A percentile compares a stretch with the other conserved stretches of the same genome.
Conservation (phyloP, 805 yeast genomes). For the Starmerella powellii region DNA sequence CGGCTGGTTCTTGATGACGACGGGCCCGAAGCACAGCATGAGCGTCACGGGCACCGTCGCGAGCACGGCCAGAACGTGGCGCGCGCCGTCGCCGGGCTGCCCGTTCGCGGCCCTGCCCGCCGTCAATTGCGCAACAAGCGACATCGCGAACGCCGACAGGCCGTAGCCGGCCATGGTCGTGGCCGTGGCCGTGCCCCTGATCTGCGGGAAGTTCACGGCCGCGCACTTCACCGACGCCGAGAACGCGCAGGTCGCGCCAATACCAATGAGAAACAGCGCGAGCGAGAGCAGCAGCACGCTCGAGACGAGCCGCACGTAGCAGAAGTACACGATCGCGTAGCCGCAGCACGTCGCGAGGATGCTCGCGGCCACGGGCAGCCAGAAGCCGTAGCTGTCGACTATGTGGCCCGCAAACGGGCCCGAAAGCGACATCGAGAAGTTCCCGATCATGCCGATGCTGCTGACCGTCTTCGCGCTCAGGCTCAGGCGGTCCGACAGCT, state of each 20-base stretch:
- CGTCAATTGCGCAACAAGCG: slow-evolving; percentile 41
- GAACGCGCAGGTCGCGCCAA: slow-evolving; percentile 56
- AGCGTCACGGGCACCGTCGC: slow-evolving; percentile 40
- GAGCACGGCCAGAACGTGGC: slow-evolving; percentile 38
- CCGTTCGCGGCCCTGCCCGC: slow-evolving; percentile 26
- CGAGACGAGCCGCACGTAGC: slow-evolving; percentile 33
- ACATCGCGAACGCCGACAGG: slow-evolving; percentile 55
- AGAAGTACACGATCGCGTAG: slow-evolving; percentile 43
- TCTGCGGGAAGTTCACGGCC: slow-evolving; percentile 53
- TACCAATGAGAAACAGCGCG: slow-evolving; percentile 46
- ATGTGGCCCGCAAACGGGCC: slow-evolving; percentile 61
- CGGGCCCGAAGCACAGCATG: slow-evolving; percentile 28
- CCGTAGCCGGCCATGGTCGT: slow-evolving; percentile 68
- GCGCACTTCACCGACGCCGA: slow-evolving; percentile 61
- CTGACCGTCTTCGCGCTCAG: slow-evolving; percentile 55
- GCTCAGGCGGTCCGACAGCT: slow-evolving; percentile 45
- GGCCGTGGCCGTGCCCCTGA: slow-evolving; percentile 63
- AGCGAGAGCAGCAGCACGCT: slow-evolving; percentile 33
- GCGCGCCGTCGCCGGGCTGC: slow-evolving; percentile 33
- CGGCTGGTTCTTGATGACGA: slow-evolving; percentile 16
- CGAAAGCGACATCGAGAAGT: slow-evolving; percentile 47
- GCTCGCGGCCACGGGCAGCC: slow-evolving; percentile 41
- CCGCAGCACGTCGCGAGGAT: slow-evolving; percentile 41
- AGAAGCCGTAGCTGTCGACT: slow-evolving; percentile 53
- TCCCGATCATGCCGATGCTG: slow-evolving; percentile 53